Evolutionary conservation across 2,329 filamentous ascomycete species (phyloP), one percentile per base, ranked within the genome.

Genomic region (Akanthomyces uredinophilus): DNA sequence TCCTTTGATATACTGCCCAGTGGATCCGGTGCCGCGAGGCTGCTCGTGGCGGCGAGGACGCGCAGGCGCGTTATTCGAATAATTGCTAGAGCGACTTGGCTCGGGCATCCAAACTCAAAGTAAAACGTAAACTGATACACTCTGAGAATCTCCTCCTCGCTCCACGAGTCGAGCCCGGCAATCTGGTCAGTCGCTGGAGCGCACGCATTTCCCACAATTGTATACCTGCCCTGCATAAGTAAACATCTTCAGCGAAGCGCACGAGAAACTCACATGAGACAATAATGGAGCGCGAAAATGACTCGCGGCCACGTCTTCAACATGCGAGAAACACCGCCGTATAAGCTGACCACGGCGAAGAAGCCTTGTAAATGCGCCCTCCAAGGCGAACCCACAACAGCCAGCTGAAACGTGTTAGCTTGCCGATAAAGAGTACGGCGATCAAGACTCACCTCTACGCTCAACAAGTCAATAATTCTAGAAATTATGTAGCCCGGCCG

Each of bases 81-180:
- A 10, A 56, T 56, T 18, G 41, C 53, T 10, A 56, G 53, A 8
- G 53, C 53, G 24, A 56, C 16, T 27, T 20, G 24, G 16, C 39
- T 46, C 4, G 53, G 53, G 41, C 53, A 56, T 8, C 41, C 41
- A 46, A 56, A 56, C 27, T 56, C 53, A 35, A 56, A 56, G 41
- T 56, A 56, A 20, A 56, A 56, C 6, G 39, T 56, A n/a, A 56
- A 56, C 2, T 32, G 53, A n/a, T 56, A 56, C 41, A 56, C 53
- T 27, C 27, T 22, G 18, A 32, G 41, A 10, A 56, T 20, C 13
- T 56, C 53, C 3, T 46, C 53, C 27, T 35, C 39, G 24, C 53
- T 56, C 53, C 53, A 56, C 18, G 27, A 27, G 53, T 56, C 53
- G 16, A 56, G 27, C 7, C 53, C 53, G 14, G 39, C 8, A 11